phyloP scores from a whole-genome alignment of 1,284 basidiomycete species.

The Moesziomyces antarcticus region DNA sequence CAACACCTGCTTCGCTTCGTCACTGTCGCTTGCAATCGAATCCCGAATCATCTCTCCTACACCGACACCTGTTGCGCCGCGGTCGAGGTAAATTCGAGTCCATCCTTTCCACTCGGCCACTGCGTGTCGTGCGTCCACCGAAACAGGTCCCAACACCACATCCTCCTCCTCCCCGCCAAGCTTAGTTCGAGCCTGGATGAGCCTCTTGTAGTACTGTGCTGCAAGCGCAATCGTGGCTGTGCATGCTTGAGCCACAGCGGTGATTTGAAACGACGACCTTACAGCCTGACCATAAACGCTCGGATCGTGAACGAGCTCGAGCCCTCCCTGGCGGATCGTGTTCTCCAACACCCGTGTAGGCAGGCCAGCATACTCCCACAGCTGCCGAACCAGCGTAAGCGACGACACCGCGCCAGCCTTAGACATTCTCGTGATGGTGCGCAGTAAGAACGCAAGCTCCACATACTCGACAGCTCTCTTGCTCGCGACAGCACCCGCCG shows the following conservation, averaged over 20 bases:
- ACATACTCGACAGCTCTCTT: background rate
- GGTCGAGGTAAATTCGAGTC: slow-evolving; percentile 1
- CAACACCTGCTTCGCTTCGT: slow-evolving; percentile 1
- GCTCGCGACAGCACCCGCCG: background rate
- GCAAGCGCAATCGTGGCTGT: slow-evolving; percentile 9
- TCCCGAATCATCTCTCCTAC: slow-evolving; percentile 6
- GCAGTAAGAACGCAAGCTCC: background rate
- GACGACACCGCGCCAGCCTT: background rate
- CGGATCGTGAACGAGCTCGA: slow-evolving; percentile 9
- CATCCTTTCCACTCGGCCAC: slow-evolving; percentile 26
- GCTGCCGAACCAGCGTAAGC: slow-evolving; percentile 9
- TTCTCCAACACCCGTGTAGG: slow-evolving; percentile 9
- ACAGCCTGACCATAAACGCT: slow-evolving; percentile 6
- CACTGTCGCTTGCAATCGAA: background rate
- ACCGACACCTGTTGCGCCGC: background rate
- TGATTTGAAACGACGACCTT: slow-evolving; percentile 23
- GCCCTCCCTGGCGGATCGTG: slow-evolving; percentile 7
- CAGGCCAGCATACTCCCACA: slow-evolving; percentile 18
- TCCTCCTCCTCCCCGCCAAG: background rate
- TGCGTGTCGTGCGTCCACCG: slow-evolving; percentile 28
- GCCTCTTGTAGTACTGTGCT: slow-evolving; percentile 1
- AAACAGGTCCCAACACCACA: slow-evolving; percentile 10
- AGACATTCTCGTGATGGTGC: background rate
- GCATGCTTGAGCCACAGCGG: slow-evolving; percentile 31
- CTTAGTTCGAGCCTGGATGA: background rate